Evolutionary conservation across 805 yeast species (phyloP), one percentile per base, ranked within the genome.

Genomic region (Saccharomycopsis capsularis): DNA sequence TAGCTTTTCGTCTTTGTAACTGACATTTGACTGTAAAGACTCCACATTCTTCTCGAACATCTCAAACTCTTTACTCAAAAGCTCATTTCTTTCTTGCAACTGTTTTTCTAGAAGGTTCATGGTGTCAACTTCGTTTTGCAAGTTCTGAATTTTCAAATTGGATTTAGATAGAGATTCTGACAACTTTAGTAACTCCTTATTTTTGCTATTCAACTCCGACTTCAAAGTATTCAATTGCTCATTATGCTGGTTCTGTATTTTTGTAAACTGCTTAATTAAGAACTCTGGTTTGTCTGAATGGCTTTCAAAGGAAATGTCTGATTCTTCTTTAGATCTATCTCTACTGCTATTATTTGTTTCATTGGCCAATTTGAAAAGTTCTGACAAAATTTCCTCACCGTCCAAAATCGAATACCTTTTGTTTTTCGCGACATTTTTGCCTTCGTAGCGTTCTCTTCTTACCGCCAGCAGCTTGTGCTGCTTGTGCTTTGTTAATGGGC

Each of bases 181-280:
- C 5, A 56, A 22, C 11, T 25, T 40, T n/a, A 30, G 18, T 5
- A 52, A 40, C 16, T 45, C 51, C 3, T 30, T 15, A 22, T 49
- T 51, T 40, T 59, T 58, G 5, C 44, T 44, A 15, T 44, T 39
- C 18, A 60, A 38, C 4, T 53, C 46, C 11, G 27, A 24, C 24
- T 47, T 50, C 35, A 60, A 40, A 2, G 46, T 39, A 2, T 30
- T 39, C 3, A 59, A 30, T 19, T 50, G 56, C 3, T 43, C 40
- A n/a, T 52, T 53, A 37, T 55, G 50, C 22, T 47, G 50, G 2
- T 50, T 21, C 42, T 58, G 58, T 40, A 61, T 54, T 30, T 53
- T 53, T 6, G 60, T 56, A 23, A 59, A 51, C 46, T 63, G 55
- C 25, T 46, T 53, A 18, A 53, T 32, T 3, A 51, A 27, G 39